Percentiles rank a stretch among this genome's conserved stretches.
Evolutionary conservation across 148 eudicot species (phyloP).

Genomic region (Chenopodium quinoa): DNA sequence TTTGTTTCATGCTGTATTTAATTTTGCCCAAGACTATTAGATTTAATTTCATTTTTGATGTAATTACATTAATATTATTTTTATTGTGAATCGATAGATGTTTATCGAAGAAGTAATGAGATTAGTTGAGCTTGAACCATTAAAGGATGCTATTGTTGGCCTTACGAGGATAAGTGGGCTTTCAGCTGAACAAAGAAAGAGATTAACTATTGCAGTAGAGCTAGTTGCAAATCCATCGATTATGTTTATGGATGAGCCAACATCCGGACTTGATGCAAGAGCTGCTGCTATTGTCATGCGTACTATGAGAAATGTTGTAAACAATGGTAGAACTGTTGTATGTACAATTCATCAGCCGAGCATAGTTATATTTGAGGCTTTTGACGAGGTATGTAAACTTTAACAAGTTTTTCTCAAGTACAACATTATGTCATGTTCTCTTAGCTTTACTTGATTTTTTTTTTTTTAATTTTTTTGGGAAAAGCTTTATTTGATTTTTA

Average conservation of each 20-base stretch:
- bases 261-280: conserved; percentile 77
- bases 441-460: no score
- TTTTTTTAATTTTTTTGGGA: no score
- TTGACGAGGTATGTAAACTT: conserved; percentile 46
- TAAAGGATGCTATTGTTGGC: conserved; percentile 45
- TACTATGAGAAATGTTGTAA: conserved; percentile 58
- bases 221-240: conserved; percentile 66
- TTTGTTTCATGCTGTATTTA: not conserved
- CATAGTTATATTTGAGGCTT: conserved; percentile 67
- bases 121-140: conserved; percentile 45
- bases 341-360: conserved; percentile 77
- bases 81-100: conserved; percentile 22
- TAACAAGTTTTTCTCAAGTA: no score
- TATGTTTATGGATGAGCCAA: conserved; percentile 76
- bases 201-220: conserved; percentile 59
- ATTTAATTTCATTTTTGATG: no score
- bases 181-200: conserved; percentile 58
- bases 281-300: conserved; percentile 85
- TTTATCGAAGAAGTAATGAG: conserved; percentile 53
- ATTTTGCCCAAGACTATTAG: no score
- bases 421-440: no score
- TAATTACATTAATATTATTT: no score
- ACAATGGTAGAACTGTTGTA: conserved; percentile 63
- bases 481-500: no score
- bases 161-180: conserved; percentile 58